Base-by-base conservation (phyloP, 2,329 filamentous ascomycete genomes). In the Fusarium sulawesiense region DNA sequence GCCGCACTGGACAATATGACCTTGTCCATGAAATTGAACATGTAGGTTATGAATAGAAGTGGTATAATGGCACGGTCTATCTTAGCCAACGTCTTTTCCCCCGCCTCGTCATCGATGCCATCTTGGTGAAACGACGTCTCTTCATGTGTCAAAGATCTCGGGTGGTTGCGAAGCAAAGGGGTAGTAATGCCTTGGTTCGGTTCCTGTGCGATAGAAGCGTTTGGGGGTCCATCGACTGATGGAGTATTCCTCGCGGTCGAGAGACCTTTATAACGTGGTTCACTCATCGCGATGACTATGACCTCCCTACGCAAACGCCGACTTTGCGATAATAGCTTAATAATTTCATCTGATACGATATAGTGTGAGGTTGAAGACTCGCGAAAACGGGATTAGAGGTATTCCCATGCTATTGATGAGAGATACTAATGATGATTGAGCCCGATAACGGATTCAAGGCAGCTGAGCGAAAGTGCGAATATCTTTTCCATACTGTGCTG, bases 1-100 rank as follows among this genome's bases (percentile, higher is more conserved):
- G 86, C 80, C 0, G 87, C 87, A 62, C 83, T 87, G 0, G 85
- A 86, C 3, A 88, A 74, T 59, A 87, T 87, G 1, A 83, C 84
- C 73, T 90, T 90, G 76, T 90, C 88, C 81, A 89, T 87, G 60
- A 89, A 89, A 71, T 88, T 87, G 66, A 89, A 75, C 78, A 85
- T 85, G 72, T 89, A 89, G 0, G 85, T 88, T 44, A 85, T 68
- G 64, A 89, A 88, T 12, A 89, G 76, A 13, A 89, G 77, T 0
- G 88, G 86, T 7, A 90, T 83, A 12, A 90, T 78, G 14, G 79
- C 79, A 67, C 77, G 78, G 73, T 90, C 88, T 62, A 90, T 88
- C 75, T 88, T 88, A 27, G 82, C 79, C 53, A 89, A 61, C 6
- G 88, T 81, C 10, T 75, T 77, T 44, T 77, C 79, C 12, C 73